Evolutionary conservation across 2,329 filamentous ascomycete species (phyloP), one percentile per base, ranked within the genome.

Genomic region (Ascochyta lentis): DNA sequence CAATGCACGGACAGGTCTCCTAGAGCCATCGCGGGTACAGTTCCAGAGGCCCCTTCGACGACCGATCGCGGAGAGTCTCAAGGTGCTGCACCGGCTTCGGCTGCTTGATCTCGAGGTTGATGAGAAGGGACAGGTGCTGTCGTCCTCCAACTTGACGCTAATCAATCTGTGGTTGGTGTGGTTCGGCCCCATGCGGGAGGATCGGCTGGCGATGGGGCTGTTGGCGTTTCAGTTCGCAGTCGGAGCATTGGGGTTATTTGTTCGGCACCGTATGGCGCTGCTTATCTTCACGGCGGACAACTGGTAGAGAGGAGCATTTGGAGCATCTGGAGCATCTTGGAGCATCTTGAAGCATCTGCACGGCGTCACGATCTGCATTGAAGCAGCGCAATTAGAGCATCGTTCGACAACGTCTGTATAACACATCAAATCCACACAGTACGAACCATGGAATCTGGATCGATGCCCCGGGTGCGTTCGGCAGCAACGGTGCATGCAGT

Each of bases 151-250:
- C 76, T 84, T 99, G 60, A 99, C 95, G 8, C 84, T 99, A 43
- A 82, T 99, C 64, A 99, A 99, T 73, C 83, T 99, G 52, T 99
- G 94, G 94, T 81, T 99, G 59, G 91, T 98, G 47, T 96, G 92
- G 91, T 89, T 93, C 73, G 95, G 95, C 0, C 93, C 95, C 3
- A 85, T 96, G 82, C 85, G 90, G 59, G 95, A 99, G 75, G 90
- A 96, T 77, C 83, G 86, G 41, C 81, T 99, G 49, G 91, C 92
- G 24, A 80, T 86, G 71, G 91, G 95, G 74, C 83, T 99, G 58
- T 84, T 95, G 41, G 78, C 79, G n/a, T 84, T 97, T 76, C 95
- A 99, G 80, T 80, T 86, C 15, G 76, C 83, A 4, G 84, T 90
- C 59, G 95, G 95, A 7, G 74, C 96, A n/a, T 78, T 91, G 38